phyloP scores from a whole-genome alignment of 805 yeast genomes.

The Isabelozyma gotoi region DNA sequence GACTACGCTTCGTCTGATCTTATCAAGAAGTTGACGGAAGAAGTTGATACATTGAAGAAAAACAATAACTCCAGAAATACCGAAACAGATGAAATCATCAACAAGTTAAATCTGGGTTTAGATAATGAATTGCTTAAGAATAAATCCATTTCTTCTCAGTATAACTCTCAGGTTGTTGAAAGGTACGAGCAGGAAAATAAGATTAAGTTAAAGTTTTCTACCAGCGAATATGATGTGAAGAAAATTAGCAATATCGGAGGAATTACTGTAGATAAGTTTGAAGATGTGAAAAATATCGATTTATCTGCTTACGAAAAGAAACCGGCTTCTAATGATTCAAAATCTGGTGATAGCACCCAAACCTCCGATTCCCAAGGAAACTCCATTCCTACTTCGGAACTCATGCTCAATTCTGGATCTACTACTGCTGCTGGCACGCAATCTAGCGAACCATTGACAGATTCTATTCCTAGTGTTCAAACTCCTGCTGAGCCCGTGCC shows the following conservation, averaged over 20 bases:
- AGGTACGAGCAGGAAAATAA: constrained; percentile 13
- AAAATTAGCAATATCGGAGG: constrained; percentile 8
- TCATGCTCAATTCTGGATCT: not conserved
- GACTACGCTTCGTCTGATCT: constrained; percentile 13
- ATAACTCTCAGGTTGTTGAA: constrained; percentile 11
- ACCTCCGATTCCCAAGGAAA: not conserved
- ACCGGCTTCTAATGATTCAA: not conserved
- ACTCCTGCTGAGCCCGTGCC: not conserved
- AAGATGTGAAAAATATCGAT: constrained; percentile 22
- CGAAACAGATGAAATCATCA: constrained; percentile 2
- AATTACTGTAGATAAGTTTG: constrained; percentile 17
- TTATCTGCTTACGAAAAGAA: constrained; percentile 11
- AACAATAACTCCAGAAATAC: constrained; percentile 2
- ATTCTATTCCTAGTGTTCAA: no score
- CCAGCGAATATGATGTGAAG: constrained; percentile 8
- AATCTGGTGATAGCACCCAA: not conserved
- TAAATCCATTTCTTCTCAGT: constrained; percentile 13
- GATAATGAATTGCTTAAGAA: constrained; percentile 11
- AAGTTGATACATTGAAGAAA: constrained; percentile 13
- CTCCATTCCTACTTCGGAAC: not conserved
- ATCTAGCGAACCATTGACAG: no score
- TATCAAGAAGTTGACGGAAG: constrained; percentile 20
- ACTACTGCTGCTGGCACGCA: not conserved
- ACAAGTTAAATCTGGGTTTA: constrained; percentile 8
- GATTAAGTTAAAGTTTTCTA: constrained; percentile 13